phyloP scores from a whole-genome alignment of 2,329 filamentous ascomycete species.

The Xylariaceae sp. region DNA sequence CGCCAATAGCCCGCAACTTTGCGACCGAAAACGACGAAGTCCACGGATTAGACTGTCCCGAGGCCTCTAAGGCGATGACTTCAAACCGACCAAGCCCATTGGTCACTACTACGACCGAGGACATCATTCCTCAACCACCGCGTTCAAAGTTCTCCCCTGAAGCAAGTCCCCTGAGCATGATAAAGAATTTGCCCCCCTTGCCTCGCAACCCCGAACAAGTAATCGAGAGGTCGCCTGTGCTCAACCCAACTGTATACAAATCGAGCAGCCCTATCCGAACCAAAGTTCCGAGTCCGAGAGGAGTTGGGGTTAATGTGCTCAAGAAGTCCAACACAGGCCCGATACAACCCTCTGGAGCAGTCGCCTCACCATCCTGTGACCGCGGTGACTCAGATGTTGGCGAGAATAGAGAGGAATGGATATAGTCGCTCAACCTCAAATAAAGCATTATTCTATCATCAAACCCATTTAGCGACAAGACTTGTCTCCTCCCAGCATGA shows the following conservation, averaged over 20 bases:
- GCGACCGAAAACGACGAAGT: slow-evolving; percentile 34
- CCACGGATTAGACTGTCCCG: slow-evolving; percentile 36
- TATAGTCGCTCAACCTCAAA: slow-evolving; percentile 15
- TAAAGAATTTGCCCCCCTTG: slow-evolving; percentile 35
- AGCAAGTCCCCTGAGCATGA: slow-evolving; percentile 7
- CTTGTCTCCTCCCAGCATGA: too few species aligned
- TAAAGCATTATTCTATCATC: not conserved
- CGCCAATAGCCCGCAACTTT: slow-evolving; percentile 32
- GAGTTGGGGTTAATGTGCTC: slow-evolving; percentile 39
- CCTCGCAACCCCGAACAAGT: slow-evolving; percentile 25
- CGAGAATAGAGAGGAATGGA: slow-evolving; percentile 25
- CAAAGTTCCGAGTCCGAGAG: slow-evolving; percentile 42
- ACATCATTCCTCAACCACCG: slow-evolving; percentile 21
- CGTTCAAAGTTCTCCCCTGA: slow-evolving; percentile 21
- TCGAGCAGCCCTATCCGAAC: slow-evolving; percentile 37
- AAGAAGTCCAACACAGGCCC: slow-evolving; percentile 24
- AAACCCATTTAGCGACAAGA: too few species aligned
- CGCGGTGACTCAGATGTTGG: slow-evolving; percentile 22
- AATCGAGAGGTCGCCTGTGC: slow-evolving; percentile 33
- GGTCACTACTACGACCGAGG: slow-evolving; percentile 8
- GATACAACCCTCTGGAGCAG: slow-evolving; percentile 8
- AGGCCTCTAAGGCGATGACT: slow-evolving; percentile 15
- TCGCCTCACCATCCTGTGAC: slow-evolving; percentile 13
- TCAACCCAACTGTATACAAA: slow-evolving; percentile 52
- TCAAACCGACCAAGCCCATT: slow-evolving; percentile 32